Conservation (phyloP, 140 eudicot genomes). For the Oenanthe javanica region DNA sequence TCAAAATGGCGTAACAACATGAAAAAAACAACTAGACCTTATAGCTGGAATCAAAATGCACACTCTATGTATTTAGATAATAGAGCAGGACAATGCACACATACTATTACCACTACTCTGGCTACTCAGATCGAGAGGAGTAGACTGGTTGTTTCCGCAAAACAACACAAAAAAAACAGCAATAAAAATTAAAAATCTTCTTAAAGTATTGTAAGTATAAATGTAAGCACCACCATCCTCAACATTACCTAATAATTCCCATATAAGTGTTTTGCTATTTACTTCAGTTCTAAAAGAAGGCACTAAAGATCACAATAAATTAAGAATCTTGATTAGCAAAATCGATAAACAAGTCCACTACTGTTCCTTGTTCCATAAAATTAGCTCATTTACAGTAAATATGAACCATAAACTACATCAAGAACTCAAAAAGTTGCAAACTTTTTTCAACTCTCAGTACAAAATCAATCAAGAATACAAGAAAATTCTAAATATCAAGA, state of each 20-base stretch:
- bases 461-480: background rate
- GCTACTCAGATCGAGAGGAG: background rate
- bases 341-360: background rate
- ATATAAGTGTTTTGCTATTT: background rate
- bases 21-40: background rate
- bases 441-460: background rate
- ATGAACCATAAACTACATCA: background rate
- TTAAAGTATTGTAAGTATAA: background rate
- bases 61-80: too few species aligned
- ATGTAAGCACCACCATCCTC: background rate
- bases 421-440: background rate
- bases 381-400: background rate
- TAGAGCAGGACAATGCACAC: too few species aligned
- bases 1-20: too few species aligned
- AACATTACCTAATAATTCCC: background rate
- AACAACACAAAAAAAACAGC: background rate
- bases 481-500: background rate
- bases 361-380: background rate
- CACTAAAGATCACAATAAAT: background rate
- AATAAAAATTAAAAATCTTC: background rate
- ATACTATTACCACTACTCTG: too few species aligned
- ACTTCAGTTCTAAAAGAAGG: too few species aligned
- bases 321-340: background rate
- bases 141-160: background rate
- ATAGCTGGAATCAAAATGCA: background rate